A percentile compares a stretch with the other conserved stretches of the same genome.
phyloP scores from a whole-genome alignment of 2,329 filamentous ascomycete genomes.

The Aspergillus novofumigatus region DNA sequence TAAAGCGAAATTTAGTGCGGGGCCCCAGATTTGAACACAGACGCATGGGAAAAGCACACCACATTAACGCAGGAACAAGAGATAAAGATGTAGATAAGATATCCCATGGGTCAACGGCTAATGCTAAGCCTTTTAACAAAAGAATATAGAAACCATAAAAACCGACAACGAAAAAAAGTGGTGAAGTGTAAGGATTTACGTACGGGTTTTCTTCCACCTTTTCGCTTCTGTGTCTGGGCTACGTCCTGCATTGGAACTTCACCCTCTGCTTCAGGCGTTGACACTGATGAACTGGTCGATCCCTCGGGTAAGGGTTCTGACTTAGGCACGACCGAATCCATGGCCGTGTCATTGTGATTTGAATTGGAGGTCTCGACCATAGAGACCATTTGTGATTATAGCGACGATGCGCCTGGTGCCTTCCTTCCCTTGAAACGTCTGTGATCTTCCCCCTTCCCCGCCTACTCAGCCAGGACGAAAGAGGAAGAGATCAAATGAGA shows the following conservation, averaged over 20 bases:
- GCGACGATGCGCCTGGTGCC: constrained; percentile 1
- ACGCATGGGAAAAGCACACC: background rate
- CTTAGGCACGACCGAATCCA: constrained; percentile 41
- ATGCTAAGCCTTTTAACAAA: background rate
- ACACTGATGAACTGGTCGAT: constrained; percentile 43
- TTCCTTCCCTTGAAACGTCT: constrained; percentile 1
- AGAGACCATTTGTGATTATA: constrained; percentile 39
- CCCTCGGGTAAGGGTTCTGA: constrained; percentile 39
- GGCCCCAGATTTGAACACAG: constrained; percentile 24
- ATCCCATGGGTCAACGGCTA: background rate
- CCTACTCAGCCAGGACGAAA: background rate
- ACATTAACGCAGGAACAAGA: constrained; percentile 8
- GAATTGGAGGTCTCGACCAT: constrained; percentile 39
- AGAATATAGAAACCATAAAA: constrained; percentile 8
- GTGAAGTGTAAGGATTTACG: constrained; percentile 33
- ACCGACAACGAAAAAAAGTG: background rate
- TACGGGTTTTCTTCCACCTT: constrained; percentile 96
- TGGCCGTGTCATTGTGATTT: constrained; percentile 38
- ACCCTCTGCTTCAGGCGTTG: constrained; percentile 44
- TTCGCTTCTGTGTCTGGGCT: constrained; percentile 72
- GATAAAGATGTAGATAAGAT: constrained; percentile 8
- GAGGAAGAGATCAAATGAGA: constrained; percentile 1
- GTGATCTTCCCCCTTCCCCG: constrained; percentile 9
- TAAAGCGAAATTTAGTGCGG: constrained; percentile 22
- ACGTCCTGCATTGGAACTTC: constrained; percentile 39